Percentiles rank a stretch among this genome's conserved stretches.
These are phyloP conservation scores for Lycium barbarum DNA, from an alignment of 257 asterid genomes.

Conservation along the genomic window DNA sequence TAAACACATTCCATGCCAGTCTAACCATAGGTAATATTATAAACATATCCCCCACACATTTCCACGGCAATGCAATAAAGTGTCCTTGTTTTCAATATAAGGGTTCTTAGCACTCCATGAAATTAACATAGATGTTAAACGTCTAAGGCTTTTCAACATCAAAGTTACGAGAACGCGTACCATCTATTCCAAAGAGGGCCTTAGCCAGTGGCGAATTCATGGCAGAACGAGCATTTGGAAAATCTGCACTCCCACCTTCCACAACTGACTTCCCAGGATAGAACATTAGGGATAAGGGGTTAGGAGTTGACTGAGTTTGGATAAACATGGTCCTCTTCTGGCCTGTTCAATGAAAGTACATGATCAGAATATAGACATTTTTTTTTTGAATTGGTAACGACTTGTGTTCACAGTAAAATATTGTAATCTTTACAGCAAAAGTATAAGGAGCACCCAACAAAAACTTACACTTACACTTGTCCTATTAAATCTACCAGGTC, in stretches of 20 bases:
- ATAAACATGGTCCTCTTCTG: slow-evolving; percentile 95
- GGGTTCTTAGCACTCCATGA: neutral
- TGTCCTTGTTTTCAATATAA: neutral
- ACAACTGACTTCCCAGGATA: slow-evolving; percentile 92
- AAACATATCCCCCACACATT: neutral
- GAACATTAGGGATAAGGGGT: slow-evolving; percentile 94
- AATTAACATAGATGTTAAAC: neutral
- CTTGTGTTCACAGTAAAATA: too few species aligned
- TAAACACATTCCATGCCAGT: neutral
- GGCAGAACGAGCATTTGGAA: slow-evolving; percentile 92
- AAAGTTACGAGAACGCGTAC: slow-evolving; percentile 38
- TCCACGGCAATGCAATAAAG: neutral
- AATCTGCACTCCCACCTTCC: slow-evolving; percentile 87
- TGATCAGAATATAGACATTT: slow-evolving; percentile 10
- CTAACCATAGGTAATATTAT: neutral
- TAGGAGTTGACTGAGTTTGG: slow-evolving; percentile 94
- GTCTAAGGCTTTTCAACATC: neutral
- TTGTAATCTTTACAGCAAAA: too few species aligned
- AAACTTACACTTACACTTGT: too few species aligned
- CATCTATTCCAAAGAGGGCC: slow-evolving; percentile 82
- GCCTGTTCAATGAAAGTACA: slow-evolving; percentile 58
- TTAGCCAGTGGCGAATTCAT: slow-evolving; percentile 92
- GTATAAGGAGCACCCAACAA: too few species aligned
- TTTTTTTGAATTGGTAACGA: too few species aligned
- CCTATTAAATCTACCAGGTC: too few species aligned